phyloP scores from a whole-genome alignment of 2,329 filamentous ascomycete genomes.

The Neocucurbitaria cava region DNA sequence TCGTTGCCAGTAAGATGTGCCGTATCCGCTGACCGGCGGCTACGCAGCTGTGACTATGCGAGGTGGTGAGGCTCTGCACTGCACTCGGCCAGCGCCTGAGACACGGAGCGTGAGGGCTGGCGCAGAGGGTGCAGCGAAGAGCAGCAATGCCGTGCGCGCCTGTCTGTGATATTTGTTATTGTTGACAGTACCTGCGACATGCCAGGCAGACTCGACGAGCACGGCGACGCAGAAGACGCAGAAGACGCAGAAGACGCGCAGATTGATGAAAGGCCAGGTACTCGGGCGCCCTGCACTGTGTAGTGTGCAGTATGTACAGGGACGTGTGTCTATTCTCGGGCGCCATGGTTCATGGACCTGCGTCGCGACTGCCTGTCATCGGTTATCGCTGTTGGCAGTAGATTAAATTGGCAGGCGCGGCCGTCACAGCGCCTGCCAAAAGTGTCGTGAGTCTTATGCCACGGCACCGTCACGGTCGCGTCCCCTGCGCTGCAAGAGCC shows the following conservation, averaged over 20 bases:
- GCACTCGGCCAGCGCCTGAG: slow-evolving; percentile 10
- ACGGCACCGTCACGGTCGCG: not conserved
- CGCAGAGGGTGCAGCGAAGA: slow-evolving; percentile 1
- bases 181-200: slow-evolving; percentile 8
- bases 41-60: slow-evolving; percentile 8
- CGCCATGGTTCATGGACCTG: not conserved
- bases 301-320: no score
- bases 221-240: no score
- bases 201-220: slow-evolving; percentile 7
- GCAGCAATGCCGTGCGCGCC: slow-evolving; percentile 5
- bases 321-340: slow-evolving; percentile 5
- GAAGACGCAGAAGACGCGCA: slow-evolving; percentile 3
- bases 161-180: slow-evolving; percentile 2
- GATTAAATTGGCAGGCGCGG: slow-evolving; percentile 1
- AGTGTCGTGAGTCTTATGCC: not conserved
- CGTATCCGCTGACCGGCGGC: slow-evolving; percentile 9
- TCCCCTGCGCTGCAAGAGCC: no score
- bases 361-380: slow-evolving; percentile 1
- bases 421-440: not conserved
- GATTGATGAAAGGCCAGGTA: slow-evolving; percentile 6
- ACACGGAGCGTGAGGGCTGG: slow-evolving; percentile 16
- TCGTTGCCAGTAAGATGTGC: slow-evolving; percentile 1
- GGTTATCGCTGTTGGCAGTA: slow-evolving; percentile 8
- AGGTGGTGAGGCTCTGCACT: slow-evolving; percentile 7
- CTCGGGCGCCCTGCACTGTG: not conserved